phyloP scores from a whole-genome alignment of 139 green algal species.

The Chlorokybus atmophyticus region DNA sequence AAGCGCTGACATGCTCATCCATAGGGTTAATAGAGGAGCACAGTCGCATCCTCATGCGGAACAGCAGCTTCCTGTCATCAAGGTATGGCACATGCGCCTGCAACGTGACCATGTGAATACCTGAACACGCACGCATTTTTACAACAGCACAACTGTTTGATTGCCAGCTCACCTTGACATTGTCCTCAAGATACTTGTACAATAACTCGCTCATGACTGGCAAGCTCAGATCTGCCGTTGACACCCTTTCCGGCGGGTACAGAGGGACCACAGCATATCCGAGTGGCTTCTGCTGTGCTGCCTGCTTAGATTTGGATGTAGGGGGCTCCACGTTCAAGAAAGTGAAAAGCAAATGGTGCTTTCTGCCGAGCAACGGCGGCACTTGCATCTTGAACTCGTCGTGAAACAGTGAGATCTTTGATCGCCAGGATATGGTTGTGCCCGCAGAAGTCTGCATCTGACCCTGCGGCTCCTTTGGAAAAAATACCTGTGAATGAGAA shows the following conservation, averaged over 20 bases:
- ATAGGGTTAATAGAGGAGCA: not conserved
- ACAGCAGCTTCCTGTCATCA: not conserved
- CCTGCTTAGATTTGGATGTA: not conserved
- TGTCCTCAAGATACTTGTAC: conserved; percentile 12
- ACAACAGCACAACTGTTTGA: no score
- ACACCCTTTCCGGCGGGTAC: not conserved
- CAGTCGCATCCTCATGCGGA: not conserved
- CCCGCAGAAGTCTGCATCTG: conserved; percentile 16
- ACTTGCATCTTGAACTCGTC: conserved; percentile 27
- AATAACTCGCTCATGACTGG: conserved; percentile 22
- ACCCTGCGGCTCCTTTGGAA: conserved; percentile 5
- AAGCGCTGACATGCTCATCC: not conserved
- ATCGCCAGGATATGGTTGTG: conserved; percentile 7
- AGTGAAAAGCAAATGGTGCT: conserved; percentile 30
- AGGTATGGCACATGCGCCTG: not conserved
- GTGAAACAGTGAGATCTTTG: conserved; percentile 15
- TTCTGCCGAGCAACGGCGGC: conserved; percentile 6
- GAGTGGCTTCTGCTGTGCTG: not conserved
- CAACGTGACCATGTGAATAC: no score
- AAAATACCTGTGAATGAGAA: conserved; percentile 17
- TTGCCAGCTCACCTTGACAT: no score
- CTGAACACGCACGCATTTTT: no score
- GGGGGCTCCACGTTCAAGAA: conserved; percentile 19
- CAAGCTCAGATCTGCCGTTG: conserved; percentile 17
- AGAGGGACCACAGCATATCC: not conserved